Evolutionary conservation across 768 basidiomycete species (phyloP), one percentile per base, ranked within the genome.

Genomic region (Suillus paluster): DNA sequence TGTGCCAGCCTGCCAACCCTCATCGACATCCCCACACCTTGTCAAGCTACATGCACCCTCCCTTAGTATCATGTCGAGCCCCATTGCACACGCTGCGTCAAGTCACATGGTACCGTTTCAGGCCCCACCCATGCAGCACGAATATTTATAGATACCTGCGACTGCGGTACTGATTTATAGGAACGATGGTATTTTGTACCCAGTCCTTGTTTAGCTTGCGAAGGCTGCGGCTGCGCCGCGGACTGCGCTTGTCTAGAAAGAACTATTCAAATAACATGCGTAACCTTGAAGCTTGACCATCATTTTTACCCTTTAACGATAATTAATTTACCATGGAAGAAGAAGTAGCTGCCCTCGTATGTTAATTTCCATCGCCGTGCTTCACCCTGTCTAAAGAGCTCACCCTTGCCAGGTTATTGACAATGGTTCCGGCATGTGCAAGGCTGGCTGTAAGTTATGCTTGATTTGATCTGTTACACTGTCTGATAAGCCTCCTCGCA

Each of bases 381-480:
- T 25, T n/a, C 23, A 55, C 59, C 62, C 41, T n/a, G 6, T n/a
- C 60, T 54, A 17, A 19, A 42, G 12, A 39, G 36, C 54, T 62
- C 48, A 27, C 53, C 34, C n/a, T 66, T 19, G 3, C 21, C 53
- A 91, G 91, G 91, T 93, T 78, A 90, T 92, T 75, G 91, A 94
- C 79, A 93, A 93, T 78, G 94, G 94, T 75, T 98, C 96, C 74
- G 97, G 96, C 80, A 99, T 98, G 96, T 98, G 96, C 90, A 99
- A 99, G 84, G 97, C 97, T 87, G 97, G 97, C 80, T 95, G 92
- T 94, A 77, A 71, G 90, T 90, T 67, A 61, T 60, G 6, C 34
- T 56, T 57, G 64, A 54, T 64, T 52, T 42, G 30, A 30, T 46
- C 23, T 41, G n/a, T 23, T 34, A 38, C 45, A 46, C 66, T 71